These are phyloP conservation scores for Yarrowia sp. DNA, from an alignment of 805 yeast species.

Conservation along the genomic window DNA sequence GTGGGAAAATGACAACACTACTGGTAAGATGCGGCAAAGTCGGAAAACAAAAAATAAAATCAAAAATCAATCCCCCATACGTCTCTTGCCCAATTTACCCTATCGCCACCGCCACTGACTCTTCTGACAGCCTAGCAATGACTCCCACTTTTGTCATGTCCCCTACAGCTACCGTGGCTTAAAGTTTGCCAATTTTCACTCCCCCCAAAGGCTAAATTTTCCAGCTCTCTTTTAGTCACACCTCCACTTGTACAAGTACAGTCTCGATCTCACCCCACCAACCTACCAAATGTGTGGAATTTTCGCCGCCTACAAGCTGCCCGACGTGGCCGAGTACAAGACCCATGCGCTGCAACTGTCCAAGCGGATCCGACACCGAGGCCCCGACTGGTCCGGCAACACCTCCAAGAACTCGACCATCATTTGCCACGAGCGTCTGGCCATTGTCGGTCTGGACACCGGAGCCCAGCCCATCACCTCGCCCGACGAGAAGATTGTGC, in stretches of 20 bases:
- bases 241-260: too few species aligned
- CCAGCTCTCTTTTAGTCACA: neutral
- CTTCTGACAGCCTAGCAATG: too few species aligned
- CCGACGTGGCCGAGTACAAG: slow-evolving; percentile 80
- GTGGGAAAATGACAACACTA: too few species aligned
- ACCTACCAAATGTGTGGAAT: slow-evolving; percentile 88
- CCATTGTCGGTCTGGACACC: slow-evolving; percentile 95
- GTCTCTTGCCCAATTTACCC: too few species aligned
- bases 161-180: too few species aligned
- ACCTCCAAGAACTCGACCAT: slow-evolving; percentile 77
- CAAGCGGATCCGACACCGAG: slow-evolving; percentile 95
- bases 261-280: neutral
- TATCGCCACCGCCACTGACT: neutral
- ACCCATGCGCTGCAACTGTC: slow-evolving; percentile 87
- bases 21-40: neutral
- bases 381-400: slow-evolving; percentile 99
- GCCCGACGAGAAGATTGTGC: slow-evolving; percentile 70
- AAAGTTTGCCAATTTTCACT: slow-evolving; percentile 2
- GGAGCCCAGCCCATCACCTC: slow-evolving; percentile 98
- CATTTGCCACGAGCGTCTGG: slow-evolving; percentile 92
- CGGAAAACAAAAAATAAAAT: neutral
- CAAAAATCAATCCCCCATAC: too few species aligned
- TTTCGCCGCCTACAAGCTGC: slow-evolving; percentile 87
- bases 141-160: neutral
- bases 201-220: neutral